Percentiles rank a stretch among this genome's conserved stretches.
phyloP scores from a whole-genome alignment of 2,329 filamentous ascomycete genomes.

The Alternaria brassicicola region DNA sequence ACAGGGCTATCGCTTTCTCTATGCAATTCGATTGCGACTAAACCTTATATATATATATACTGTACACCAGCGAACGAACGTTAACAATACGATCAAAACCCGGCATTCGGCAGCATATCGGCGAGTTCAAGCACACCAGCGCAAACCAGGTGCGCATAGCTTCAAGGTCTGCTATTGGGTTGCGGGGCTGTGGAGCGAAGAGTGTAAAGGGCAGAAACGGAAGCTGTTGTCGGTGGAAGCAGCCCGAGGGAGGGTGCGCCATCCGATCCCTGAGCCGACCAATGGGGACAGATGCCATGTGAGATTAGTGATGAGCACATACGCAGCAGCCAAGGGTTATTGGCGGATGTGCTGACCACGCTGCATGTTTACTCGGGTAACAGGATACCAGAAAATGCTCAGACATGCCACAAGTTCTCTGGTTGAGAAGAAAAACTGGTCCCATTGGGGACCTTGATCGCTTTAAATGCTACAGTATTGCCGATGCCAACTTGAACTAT shows the following conservation, averaged over 20 bases:
- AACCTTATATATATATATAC: neutral
- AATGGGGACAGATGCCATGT: slow-evolving; percentile 7
- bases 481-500: neutral
- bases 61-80: neutral
- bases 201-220: slow-evolving; percentile 13
- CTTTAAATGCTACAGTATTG: slow-evolving; percentile 7
- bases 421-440: neutral
- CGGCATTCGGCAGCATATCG: slow-evolving; percentile 6
- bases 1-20: neutral
- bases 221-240: slow-evolving; percentile 21
- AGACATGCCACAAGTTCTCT: neutral
- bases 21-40: neutral
- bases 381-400: neutral
- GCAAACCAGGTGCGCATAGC: neutral
- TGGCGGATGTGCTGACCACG: neutral
- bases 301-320: neutral
- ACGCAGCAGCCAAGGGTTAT: neutral
- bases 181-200: slow-evolving; percentile 23
- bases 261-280: slow-evolving; percentile 16
- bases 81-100: neutral
- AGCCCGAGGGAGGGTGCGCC: slow-evolving; percentile 18
- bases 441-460: neutral
- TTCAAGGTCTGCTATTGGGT: neutral
- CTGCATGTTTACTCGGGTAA: neutral
- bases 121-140: slow-evolving; percentile 1